Evolutionary conservation across 2,329 filamentous ascomycete genomes (phyloP), one percentile per base, ranked within the genome.

Genomic region (Aspergillus texensis): DNA sequence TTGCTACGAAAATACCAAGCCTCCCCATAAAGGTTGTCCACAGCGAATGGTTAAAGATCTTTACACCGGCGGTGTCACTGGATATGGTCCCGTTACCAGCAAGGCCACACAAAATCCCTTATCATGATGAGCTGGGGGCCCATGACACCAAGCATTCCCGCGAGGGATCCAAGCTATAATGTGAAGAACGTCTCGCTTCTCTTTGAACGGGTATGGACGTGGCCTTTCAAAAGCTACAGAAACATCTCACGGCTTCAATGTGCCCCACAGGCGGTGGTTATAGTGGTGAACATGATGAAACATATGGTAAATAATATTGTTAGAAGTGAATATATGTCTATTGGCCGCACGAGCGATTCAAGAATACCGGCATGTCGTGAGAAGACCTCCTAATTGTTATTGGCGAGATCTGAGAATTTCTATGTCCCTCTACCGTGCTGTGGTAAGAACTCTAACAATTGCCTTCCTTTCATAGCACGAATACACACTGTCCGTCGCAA

Each of bases 171-270:
- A 21, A 24, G 1, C 12, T 46, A 14, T 46, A 46, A 14, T 46
- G 1, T 14, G 21, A n/a, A 3, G 39, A 9, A 3, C 10, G 39
- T n/a, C 16, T 41, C 6, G 39, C 16, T 3, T 41, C 1, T n/a
- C 0, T 41, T 1, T 9, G 36, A 3, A 0, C 6, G 19, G 1
- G 1, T 41, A 19, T 19, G 1, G 8, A 19, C 6, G 6, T 19
- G 36, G 8, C 16, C 14, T 41, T 1, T 19, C 36, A 5, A 19
- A 41, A 2, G 6, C 16, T 19, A 1, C 3, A 41, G 6, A 3
- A 19, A 8, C 14, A 8, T 19, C 2, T 19, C 16, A 6, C 36
- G 11, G 19, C 2, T 19, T 16, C 16, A 6, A 9, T 19, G 16
- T 16, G 16, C 6, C 16, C 16, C 8, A 9, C 6, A 9, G 16